phyloP scores from a whole-genome alignment of 768 basidiomycete species.

The Harrya chromipes region DNA sequence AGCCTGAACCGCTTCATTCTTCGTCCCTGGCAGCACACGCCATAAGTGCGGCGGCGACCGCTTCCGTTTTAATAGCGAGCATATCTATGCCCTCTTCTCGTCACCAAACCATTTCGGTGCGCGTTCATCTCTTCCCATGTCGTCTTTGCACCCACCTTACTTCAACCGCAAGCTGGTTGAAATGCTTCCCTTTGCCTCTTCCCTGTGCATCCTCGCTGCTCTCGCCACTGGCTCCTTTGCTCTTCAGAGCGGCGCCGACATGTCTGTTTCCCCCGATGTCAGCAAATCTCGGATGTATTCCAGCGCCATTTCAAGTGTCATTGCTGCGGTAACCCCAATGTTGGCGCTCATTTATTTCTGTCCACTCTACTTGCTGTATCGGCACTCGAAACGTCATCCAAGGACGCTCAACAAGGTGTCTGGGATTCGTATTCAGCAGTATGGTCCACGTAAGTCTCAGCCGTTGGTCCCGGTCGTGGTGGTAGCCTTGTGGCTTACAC shows the following conservation, averaged over 20 bases:
- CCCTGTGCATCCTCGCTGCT: slow-evolving; percentile 33
- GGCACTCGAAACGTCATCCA: slow-evolving; percentile 44
- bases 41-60: slow-evolving; percentile 30
- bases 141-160: slow-evolving; percentile 8
- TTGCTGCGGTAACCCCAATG: slow-evolving; percentile 35
- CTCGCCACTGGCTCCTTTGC: slow-evolving; percentile 32
- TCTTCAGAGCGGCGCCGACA: slow-evolving; percentile 18
- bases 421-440: slow-evolving; percentile 45
- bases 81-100: slow-evolving; percentile 27
- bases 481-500: slow-evolving; percentile 19
- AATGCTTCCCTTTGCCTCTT: slow-evolving; percentile 36
- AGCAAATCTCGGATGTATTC: slow-evolving; percentile 32
- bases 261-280: slow-evolving; percentile 19
- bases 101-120: slow-evolving; percentile 30
- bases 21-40: slow-evolving; percentile 30
- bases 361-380: slow-evolving; percentile 48
- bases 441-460: slow-evolving; percentile 46
- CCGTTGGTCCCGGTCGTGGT: background rate
- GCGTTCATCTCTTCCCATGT: slow-evolving; percentile 16
- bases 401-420: slow-evolving; percentile 49
- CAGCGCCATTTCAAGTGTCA: slow-evolving; percentile 35
- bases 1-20: slow-evolving; percentile 24
- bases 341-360: slow-evolving; percentile 47
- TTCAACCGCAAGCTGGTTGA: slow-evolving; percentile 32
- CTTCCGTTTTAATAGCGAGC: slow-evolving; percentile 30